phyloP scores from a whole-genome alignment of 2,329 filamentous ascomycete species.

The Penicillium olsonii region DNA sequence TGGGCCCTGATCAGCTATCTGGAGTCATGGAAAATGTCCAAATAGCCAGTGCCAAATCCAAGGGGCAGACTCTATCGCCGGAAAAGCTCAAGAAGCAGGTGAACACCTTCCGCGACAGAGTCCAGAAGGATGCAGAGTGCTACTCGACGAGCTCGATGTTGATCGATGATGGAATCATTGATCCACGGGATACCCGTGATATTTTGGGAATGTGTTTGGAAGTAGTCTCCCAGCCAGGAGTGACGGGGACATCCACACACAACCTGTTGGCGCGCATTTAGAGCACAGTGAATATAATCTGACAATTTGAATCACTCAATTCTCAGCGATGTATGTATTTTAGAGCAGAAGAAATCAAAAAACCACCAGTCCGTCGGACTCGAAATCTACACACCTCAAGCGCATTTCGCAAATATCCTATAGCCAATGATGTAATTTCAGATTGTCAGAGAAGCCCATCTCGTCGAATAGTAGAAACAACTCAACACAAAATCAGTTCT shows the following conservation, averaged over 20 bases:
- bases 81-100: conserved; percentile 28
- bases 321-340: background rate
- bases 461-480: too few species aligned
- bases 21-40: conserved; percentile 44
- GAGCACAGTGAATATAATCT: background rate
- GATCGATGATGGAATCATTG: conserved; percentile 42
- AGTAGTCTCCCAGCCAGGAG: conserved; percentile 27
- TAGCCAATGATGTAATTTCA: too few species aligned
- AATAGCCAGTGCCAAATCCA: conserved; percentile 26
- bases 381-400: too few species aligned
- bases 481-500: too few species aligned
- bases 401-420: too few species aligned
- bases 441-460: too few species aligned
- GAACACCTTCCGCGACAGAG: conserved; percentile 27
- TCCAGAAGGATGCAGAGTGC: conserved; percentile 34
- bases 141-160: conserved; percentile 37
- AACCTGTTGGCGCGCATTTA: conserved; percentile 27
- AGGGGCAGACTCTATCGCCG: conserved; percentile 23
- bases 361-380: too few species aligned
- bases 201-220: conserved; percentile 42
- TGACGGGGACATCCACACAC: conserved; percentile 30
- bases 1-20: conserved; percentile 44
- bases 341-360: background rate
- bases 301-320: background rate
- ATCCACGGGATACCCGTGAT: conserved; percentile 41